A percentile compares a stretch with the other conserved stretches of the same genome.
Evolutionary conservation across 1,284 basidiomycete species (phyloP).

Genomic region (Leccinum subfulvum): DNA sequence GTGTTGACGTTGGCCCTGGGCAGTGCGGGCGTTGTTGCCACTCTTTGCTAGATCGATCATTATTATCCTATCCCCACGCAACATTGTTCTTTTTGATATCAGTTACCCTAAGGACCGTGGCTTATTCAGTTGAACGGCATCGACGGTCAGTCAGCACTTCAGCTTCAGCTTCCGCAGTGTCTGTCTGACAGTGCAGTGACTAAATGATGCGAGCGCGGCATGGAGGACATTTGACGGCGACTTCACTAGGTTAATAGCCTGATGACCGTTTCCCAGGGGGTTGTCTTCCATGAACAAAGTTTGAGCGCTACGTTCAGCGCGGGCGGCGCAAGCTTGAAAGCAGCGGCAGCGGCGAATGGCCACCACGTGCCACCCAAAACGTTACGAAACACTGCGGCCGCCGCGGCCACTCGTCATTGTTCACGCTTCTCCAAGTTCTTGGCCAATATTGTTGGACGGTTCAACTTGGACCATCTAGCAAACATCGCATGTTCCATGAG

Average conservation of each 20-base stretch:
- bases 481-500: not conserved
- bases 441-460: not conserved
- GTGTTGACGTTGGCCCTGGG: not conserved
- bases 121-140: constrained; percentile 7
- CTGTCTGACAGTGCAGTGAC: too few species aligned
- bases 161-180: not conserved
- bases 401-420: not conserved
- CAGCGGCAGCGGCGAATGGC: not conserved
- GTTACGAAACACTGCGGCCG: not conserved
- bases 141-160: not conserved
- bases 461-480: not conserved
- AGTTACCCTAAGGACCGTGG: not conserved
- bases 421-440: not conserved
- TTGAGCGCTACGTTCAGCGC: not conserved
- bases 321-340: not conserved
- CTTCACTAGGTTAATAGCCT: not conserved
- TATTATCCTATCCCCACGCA: constrained; percentile 1
- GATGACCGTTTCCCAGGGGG: not conserved
- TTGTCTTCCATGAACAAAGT: not conserved
- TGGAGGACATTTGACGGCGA: not conserved
- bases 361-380: not conserved
- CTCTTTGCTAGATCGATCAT: constrained; percentile 1
- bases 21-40: constrained; percentile 6
- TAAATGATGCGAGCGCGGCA: not conserved
- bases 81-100: constrained; percentile 1